Evolutionary conservation across 192 early-diverging fungal genomes (phyloP).

Genomic region (Entomortierella chlamydospora): DNA sequence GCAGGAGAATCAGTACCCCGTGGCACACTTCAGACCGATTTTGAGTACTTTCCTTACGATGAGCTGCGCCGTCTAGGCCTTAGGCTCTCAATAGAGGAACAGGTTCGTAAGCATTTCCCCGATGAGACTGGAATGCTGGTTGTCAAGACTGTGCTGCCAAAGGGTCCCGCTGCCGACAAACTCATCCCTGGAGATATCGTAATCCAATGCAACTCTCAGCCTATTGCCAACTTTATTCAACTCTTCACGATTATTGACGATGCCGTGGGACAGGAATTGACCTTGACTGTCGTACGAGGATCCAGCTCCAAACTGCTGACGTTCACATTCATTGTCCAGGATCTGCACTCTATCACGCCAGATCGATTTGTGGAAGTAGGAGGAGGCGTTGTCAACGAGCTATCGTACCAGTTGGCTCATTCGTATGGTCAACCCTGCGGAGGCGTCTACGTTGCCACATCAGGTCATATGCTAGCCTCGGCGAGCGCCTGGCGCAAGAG

Average conservation of each 20-base stretch:
- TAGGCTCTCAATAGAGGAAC: constrained; percentile 70
- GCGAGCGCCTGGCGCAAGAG: constrained; percentile 76
- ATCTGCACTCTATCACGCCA: constrained; percentile 84
- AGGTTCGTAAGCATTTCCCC: constrained; percentile 70
- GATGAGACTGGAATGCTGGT: constrained; percentile 78
- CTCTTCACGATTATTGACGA: constrained; percentile 75
- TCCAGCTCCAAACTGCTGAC: constrained; percentile 51
- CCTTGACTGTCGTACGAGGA: constrained; percentile 68
- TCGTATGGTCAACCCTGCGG: constrained; percentile 73
- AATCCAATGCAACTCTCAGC: constrained; percentile 70
- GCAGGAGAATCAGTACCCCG: constrained; percentile 70
- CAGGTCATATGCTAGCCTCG: constrained; percentile 75
- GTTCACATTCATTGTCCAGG: constrained; percentile 63
- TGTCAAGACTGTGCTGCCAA: constrained; percentile 70
- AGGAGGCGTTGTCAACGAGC: constrained; percentile 79
- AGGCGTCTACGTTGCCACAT: constrained; percentile 84
- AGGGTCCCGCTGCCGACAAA: constrained; percentile 71
- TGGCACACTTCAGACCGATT: constrained; percentile 80
- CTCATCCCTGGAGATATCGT: constrained; percentile 81
- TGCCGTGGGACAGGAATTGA: constrained; percentile 62
- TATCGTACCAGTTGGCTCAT: constrained; percentile 84
- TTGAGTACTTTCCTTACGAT: constrained; percentile 77
- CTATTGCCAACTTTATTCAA: constrained; percentile 78
- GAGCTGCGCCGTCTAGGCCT: constrained; percentile 79
- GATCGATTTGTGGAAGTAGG: constrained; percentile 88